These are phyloP conservation scores for Lasiosphaeria hispida DNA, from an alignment of 495 filamentous ascomycete species.

Conservation along the genomic window DNA sequence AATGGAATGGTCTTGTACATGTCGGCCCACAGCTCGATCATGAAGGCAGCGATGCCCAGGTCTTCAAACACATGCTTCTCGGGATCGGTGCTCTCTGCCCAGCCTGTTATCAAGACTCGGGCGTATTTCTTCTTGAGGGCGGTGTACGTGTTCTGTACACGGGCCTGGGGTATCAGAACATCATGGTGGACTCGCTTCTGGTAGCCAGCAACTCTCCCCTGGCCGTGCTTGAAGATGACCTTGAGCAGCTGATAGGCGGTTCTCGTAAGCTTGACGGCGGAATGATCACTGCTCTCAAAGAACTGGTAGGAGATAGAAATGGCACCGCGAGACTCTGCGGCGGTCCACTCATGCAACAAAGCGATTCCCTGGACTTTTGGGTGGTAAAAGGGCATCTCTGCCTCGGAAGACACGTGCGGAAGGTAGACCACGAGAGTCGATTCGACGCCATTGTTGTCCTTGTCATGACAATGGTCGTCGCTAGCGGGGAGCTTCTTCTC, in stretches of 20 bases:
- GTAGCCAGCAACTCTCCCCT: conserved; percentile 60
- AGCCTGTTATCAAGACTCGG: conserved; percentile 58
- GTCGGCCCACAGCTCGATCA: conserved; percentile 86
- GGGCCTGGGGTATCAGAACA: conserved; percentile 66
- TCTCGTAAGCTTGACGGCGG: conserved; percentile 56
- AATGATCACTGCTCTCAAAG: conserved; percentile 47
- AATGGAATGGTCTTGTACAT: conserved; percentile 70
- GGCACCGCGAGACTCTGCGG: conserved; percentile 38
- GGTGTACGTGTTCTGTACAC: conserved; percentile 76
- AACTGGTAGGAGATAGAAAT: conserved; percentile 68
- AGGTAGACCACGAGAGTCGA: conserved; percentile 70
- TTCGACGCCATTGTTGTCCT: conserved; percentile 15
- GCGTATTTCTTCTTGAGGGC: conserved; percentile 79
- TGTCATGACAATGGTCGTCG: not conserved
- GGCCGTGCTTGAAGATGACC: conserved; percentile 73
- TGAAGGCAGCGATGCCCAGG: conserved; percentile 84
- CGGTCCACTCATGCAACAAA: conserved; percentile 63
- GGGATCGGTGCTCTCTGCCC: conserved; percentile 85
- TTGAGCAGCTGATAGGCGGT: conserved; percentile 69
- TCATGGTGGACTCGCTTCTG: conserved; percentile 76
- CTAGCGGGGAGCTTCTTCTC: conserved; percentile 23
- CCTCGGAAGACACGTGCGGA: conserved; percentile 61
- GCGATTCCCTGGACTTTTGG: conserved; percentile 70
- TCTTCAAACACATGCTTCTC: conserved; percentile 95
- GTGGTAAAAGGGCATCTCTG: conserved; percentile 82